phyloP scores from a whole-genome alignment of 2,329 filamentous ascomycete genomes.

The Elsinoe batatas region DNA sequence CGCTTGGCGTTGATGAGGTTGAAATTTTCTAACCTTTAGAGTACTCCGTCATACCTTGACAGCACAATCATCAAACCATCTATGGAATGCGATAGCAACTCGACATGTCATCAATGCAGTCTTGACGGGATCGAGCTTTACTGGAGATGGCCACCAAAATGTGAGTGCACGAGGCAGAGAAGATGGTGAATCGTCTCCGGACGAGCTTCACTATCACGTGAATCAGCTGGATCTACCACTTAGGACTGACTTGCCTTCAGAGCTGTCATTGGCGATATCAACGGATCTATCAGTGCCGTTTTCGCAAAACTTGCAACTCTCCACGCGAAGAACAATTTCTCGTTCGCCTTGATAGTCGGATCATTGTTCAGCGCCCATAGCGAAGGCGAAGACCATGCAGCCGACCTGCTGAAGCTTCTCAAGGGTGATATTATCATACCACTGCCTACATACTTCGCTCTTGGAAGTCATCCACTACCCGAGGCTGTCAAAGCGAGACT shows the following conservation, averaged over 20 bases:
- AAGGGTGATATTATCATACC: conserved; percentile 63
- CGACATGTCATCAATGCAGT: background rate
- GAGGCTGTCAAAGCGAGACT: conserved; percentile 60
- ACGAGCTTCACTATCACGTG: background rate
- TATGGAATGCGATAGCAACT: background rate
- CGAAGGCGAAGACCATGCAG: conserved; percentile 38
- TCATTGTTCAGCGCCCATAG: conserved; percentile 59
- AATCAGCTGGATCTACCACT: background rate
- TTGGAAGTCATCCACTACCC: conserved; percentile 66
- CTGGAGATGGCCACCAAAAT: conserved; percentile 47
- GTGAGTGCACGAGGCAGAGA: conserved; percentile 28
- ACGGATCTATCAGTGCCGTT: conserved; percentile 64
- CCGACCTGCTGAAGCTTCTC: conserved; percentile 52
- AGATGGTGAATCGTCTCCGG: background rate
- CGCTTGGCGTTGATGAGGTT: background rate
- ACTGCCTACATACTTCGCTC: conserved; percentile 81
- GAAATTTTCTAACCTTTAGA: background rate
- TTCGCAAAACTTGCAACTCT: conserved; percentile 72
- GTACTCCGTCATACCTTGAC: too few relatives aligned
- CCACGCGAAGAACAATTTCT: conserved; percentile 79
- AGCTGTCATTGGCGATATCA: conserved; percentile 72
- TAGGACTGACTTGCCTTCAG: conserved; percentile 31
- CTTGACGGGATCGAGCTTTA: background rate
- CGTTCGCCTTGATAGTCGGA: conserved; percentile 73
- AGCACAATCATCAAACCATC: too few relatives aligned